These are phyloP conservation scores for Acidomyces sp. DNA, from an alignment of 495 filamentous ascomycete genomes.

Conservation along the genomic window DNA sequence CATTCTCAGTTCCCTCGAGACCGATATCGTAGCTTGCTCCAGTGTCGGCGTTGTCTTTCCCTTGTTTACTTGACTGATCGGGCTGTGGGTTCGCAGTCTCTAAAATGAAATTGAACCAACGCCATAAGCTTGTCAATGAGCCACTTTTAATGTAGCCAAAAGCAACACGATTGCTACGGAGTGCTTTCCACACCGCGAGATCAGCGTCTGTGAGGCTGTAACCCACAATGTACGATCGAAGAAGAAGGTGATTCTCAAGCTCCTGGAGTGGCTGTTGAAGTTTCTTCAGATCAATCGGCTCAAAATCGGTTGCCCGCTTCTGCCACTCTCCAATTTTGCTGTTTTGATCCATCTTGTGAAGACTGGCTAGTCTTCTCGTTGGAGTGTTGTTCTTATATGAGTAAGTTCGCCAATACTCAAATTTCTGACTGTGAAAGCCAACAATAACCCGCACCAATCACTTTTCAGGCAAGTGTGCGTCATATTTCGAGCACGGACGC, in stretches of 20 bases:
- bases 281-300: constrained; percentile 59
- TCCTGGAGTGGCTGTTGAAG: constrained; percentile 62
- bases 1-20: constrained; percentile 74
- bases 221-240: constrained; percentile 76
- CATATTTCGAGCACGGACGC: too few relatives aligned
- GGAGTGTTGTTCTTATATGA: too few relatives aligned
- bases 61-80: constrained; percentile 19
- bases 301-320: constrained; percentile 37
- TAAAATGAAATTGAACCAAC: constrained; percentile 85
- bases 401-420: too few relatives aligned
- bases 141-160: constrained; percentile 62
- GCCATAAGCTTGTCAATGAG: constrained; percentile 58
- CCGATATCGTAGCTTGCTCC: constrained; percentile 85
- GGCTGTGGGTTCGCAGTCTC: constrained; percentile 47
- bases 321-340: constrained; percentile 40
- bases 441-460: too few relatives aligned
- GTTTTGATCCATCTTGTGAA: constrained; percentile 6
- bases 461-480: too few relatives aligned
- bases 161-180: constrained; percentile 78
- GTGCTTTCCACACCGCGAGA: constrained; percentile 67
- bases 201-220: constrained; percentile 70
- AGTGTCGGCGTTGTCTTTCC: constrained; percentile 58
- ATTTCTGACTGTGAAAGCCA: too few relatives aligned
- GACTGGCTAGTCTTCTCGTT: too few relatives aligned
- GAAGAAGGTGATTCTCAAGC: constrained; percentile 73